These are phyloP conservation scores for Boletus rufocinnamomeus DNA, from an alignment of 768 basidiomycete species.

Conservation along the genomic window DNA sequence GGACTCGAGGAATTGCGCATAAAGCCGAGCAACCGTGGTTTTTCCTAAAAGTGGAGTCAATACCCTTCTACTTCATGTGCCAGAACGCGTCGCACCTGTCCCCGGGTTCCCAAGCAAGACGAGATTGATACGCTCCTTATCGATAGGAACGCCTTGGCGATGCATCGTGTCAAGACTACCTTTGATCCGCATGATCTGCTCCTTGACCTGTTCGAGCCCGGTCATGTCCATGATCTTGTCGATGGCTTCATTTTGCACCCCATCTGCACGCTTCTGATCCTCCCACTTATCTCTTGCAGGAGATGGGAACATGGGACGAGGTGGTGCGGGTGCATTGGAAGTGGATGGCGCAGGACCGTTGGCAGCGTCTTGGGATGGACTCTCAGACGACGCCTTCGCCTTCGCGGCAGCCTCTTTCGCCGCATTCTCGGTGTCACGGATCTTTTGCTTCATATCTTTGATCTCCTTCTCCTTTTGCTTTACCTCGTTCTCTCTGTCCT, in stretches of 20 bases:
- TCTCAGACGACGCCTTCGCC: slow-evolving; percentile 1
- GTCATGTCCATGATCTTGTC: slow-evolving; percentile 71
- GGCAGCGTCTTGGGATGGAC: slow-evolving; percentile 1
- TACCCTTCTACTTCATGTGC: background rate
- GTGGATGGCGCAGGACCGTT: slow-evolving; percentile 4
- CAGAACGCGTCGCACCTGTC: slow-evolving; percentile 50
- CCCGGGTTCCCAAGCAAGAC: slow-evolving; percentile 72
- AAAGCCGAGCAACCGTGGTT: slow-evolving; percentile 68
- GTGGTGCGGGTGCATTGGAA: slow-evolving; percentile 6
- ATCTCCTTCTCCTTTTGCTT: slow-evolving; percentile 49
- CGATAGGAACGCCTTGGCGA: slow-evolving; percentile 55
- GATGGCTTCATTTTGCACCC: slow-evolving; percentile 52
- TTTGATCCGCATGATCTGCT: slow-evolving; percentile 57
- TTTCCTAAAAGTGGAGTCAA: slow-evolving; percentile 47
- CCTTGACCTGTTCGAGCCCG: slow-evolving; percentile 67
- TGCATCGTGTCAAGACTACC: slow-evolving; percentile 54
- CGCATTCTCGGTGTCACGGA: slow-evolving; percentile 11
- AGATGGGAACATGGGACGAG: slow-evolving; percentile 31
- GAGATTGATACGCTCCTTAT: slow-evolving; percentile 61
- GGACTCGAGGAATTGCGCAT: slow-evolving; percentile 63
- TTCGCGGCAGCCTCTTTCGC: slow-evolving; percentile 15
- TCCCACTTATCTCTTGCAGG: slow-evolving; percentile 53
- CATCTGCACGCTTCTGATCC: slow-evolving; percentile 55
- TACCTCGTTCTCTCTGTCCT: slow-evolving; percentile 44
- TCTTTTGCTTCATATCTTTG: slow-evolving; percentile 32